Base-by-base conservation (phyloP, 352 stramenopile genomes). In the Pythium utonaiense region DNA sequence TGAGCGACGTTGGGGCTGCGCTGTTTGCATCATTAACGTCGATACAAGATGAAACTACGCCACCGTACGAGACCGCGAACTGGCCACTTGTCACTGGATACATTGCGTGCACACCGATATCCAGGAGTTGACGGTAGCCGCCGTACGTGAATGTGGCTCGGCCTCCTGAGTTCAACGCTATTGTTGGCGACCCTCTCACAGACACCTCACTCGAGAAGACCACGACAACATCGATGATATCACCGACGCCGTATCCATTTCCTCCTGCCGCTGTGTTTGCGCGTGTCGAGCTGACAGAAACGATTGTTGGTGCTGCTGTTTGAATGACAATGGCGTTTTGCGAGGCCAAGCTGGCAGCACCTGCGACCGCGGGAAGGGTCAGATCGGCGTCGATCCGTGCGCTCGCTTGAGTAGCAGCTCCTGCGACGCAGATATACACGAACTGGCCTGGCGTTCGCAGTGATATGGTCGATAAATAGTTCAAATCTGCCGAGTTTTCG, bases 141-240 rank as follows among this genome's bases (percentile, higher is more conserved):
- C 49, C 68, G 14, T 81, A 81, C 0, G 73, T 79, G 54, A 93
- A 85, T 1, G 22, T 62, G 3, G 82, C 83, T 1, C 53, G 69
- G 0, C 77, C 74, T 8, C 71, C 76, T 0, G 80, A 83, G 25
- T 82, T 89, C 0, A 93, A 49, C 1, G 51, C 14, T 10, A 93
- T 49, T 0, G 61, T 75, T 3, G 81, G 79, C 16, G 61, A 48
- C 0, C 78, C 83, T 2, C 61, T 41, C 2, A 93, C 77, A 4
- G 57, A 28, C 1, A 96, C 71, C 17, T 86, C 76, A 2, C 64
- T 69, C 0, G 84, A 88, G 34, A 89, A 94, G 17, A 68, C 56
- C 17, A 93, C 81, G 3, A 76, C 62, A 22, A 96, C 66, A 19
- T 91, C 71, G 21, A 96, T 61, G 9, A 88, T 71, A 38, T 93